Evolutionary conservation across 1,284 basidiomycete genomes (phyloP).

Genomic region (Apiotrichum gamsii): DNA sequence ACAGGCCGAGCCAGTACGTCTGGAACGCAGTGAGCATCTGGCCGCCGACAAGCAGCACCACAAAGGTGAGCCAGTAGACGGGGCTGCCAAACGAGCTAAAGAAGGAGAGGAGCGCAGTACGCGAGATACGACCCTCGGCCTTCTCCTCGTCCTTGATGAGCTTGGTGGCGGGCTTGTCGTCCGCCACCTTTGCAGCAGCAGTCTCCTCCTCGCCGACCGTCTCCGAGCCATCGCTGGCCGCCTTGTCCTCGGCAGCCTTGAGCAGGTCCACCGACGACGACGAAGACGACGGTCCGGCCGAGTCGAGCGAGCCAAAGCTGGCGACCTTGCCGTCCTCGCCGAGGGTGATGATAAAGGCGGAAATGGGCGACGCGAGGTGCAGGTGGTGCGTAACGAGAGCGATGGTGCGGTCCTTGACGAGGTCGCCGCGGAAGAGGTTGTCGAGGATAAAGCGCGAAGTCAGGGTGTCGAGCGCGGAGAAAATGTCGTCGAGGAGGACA

Average conservation of each 20-base stretch:
- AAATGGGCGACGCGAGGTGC: constrained; percentile 58
- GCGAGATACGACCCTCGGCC: constrained; percentile 53
- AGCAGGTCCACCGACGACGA: constrained; percentile 14
- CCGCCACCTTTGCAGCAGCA: constrained; percentile 36
- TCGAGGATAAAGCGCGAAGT: constrained; percentile 71
- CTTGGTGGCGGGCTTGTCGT: constrained; percentile 22
- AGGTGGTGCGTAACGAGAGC: constrained; percentile 71
- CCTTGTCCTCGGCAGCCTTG: constrained; percentile 21
- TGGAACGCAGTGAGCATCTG: constrained; percentile 47
- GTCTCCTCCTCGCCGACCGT: constrained; percentile 23
- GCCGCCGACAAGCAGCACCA: constrained; percentile 30
- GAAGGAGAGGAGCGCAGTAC: constrained; percentile 47
- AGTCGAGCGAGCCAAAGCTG: constrained; percentile 36
- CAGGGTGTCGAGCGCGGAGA: constrained; percentile 52
- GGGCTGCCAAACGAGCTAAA: constrained; percentile 47
- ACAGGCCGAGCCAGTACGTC: constrained; percentile 58
- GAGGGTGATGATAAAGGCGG: constrained; percentile 59
- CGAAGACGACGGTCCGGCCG: constrained; percentile 14
- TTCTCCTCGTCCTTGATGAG: constrained; percentile 59
- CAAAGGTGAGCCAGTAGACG: constrained; percentile 46
- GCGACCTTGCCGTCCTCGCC: constrained; percentile 51
- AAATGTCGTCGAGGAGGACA: constrained; percentile 58
- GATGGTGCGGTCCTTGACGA: constrained; percentile 63
- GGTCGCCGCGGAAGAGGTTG: constrained; percentile 63
- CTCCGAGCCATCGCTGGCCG: constrained; percentile 31